Evolutionary conservation across 192 early-diverging fungal species (phyloP).

Genomic region (Coemansia sp.): DNA sequence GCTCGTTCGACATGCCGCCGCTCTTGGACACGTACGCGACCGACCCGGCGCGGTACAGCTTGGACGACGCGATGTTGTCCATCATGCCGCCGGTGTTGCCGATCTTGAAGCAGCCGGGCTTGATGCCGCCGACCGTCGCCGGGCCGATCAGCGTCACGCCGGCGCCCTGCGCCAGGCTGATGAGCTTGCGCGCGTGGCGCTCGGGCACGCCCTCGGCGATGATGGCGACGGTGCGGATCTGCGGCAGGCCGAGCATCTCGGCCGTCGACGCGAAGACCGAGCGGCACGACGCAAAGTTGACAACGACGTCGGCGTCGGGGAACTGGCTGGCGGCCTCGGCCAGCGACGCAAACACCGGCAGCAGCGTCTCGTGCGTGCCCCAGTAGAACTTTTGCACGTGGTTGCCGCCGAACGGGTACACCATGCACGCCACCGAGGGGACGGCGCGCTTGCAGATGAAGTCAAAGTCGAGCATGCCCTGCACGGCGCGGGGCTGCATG

Average conservation of each 20-base stretch:
- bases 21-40: conserved; percentile 98
- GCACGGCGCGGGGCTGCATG: conserved; percentile 98
- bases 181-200: conserved; percentile 88
- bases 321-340: conserved; percentile 79
- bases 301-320: conserved; percentile 91
- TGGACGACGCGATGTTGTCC: conserved; percentile 98
- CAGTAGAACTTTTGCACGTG: conserved; percentile 99
- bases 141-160: conserved; percentile 92
- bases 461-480: conserved; percentile 99
- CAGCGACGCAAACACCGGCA: conserved; percentile 90
- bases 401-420: conserved; percentile 98
- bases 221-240: conserved; percentile 94
- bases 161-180: conserved; percentile 77
- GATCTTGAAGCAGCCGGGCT: conserved; percentile 99
- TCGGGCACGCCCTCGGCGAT: conserved; percentile 99
- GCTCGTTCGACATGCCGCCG: conserved; percentile 99
- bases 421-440: conserved; percentile 97
- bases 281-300: conserved; percentile 98
- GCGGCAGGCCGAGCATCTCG: conserved; percentile 78
- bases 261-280: conserved; percentile 89
- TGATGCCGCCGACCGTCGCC: conserved; percentile 98
- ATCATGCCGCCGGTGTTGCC: conserved; percentile 99
- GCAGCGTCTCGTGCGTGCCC: conserved; percentile 96
- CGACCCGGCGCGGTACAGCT: conserved; percentile 94
- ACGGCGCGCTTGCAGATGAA: conserved; percentile 92